Percentiles rank a stretch among this genome's conserved stretches.
Conservation (phyloP, 768 basidiomycete species). For the Coprinopsis cinerea region DNA sequence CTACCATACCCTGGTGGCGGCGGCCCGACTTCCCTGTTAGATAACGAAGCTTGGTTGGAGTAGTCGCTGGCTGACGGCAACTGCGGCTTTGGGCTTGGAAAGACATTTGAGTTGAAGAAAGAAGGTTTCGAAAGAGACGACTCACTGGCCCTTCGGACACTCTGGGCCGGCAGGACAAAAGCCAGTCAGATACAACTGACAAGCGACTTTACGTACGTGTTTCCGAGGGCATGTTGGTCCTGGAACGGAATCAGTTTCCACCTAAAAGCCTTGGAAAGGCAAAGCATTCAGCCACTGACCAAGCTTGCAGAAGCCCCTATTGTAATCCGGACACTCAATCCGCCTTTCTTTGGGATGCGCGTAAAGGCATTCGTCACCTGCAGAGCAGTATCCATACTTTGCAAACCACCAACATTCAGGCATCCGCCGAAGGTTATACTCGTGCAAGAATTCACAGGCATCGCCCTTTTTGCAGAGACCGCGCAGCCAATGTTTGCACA, state of each 20-base stretch:
- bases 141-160: conserved; percentile 86
- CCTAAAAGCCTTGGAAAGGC: neutral
- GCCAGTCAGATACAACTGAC: conserved; percentile 86
- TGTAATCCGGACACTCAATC: conserved; percentile 93
- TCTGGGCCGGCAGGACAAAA: conserved; percentile 90
- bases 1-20: conserved; percentile 92
- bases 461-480: conserved; percentile 98
- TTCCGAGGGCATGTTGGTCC: conserved; percentile 88
- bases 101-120: conserved; percentile 9
- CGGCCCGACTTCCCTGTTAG: conserved; percentile 76
- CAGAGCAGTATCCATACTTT: conserved; percentile 95
- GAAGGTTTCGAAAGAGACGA: conserved; percentile 18
- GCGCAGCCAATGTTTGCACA: conserved; percentile 98
- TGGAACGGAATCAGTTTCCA: conserved; percentile 21
- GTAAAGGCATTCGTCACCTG: conserved; percentile 96
- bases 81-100: conserved; percentile 69
- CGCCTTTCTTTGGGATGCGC: conserved; percentile 89
- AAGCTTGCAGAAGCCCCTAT: conserved; percentile 90
- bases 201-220: conserved; percentile 87
- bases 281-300: conserved; percentile 42
- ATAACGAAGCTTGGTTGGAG: conserved; percentile 68
- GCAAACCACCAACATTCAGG: conserved; percentile 99
- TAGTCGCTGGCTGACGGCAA: conserved; percentile 69
- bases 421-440: conserved; percentile 97
- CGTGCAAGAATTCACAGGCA: conserved; percentile 97